Base-by-base conservation (phyloP, 345 rosid genomes). In the Citrus unshiu region DNA sequence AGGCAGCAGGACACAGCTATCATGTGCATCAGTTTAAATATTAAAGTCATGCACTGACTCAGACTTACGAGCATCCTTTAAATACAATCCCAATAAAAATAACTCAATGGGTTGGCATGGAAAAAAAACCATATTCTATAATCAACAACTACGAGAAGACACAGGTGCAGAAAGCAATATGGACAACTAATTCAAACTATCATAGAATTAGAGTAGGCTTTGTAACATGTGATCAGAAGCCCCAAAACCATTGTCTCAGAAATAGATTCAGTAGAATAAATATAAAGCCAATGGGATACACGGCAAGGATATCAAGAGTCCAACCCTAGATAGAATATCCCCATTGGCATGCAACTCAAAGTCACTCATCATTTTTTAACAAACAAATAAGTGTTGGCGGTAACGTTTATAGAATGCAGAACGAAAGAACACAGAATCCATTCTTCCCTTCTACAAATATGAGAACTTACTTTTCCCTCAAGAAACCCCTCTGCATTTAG, bases 401-500 rank as follows among this genome's bases (percentile, higher is more conserved):
- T 60, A 59, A 77, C 43, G 69, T 83, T 84, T 72, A 72, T 81
- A 72, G 59, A 81, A 77, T 61, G 87, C 83, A 77, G 68, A 66
- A 81, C 49, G 66, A 75, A 81, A 82, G 75, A 79, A 84, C 51
- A 65, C 62, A 75, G 43, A 65, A 73, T 76, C 40, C 71, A 82
- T 59, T 75, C 75, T 79, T 77, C 86, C 72, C 81, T 78, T 16
- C 76, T 75, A 83, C 80, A 82, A 82, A 80, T 62, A 73, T 57
- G 35, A 85, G 82, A 82, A 89, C 90, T 89, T 89, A 89, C 89
- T 87, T 89, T 78, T 80, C 83, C 86, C 80, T 83, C 74, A 73
- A 56, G 85, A 66, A 78, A 83, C 81, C 85, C 54, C 51, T 63
- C 78, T 62, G 81, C 79, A 73, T 32, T 70, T 73, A 74, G 83